A percentile compares a stretch with the other conserved stretches of the same genome.
Evolutionary conservation across 2,329 filamentous ascomycete genomes (phyloP).

Genomic region (Dothideomycetidae sp.): DNA sequence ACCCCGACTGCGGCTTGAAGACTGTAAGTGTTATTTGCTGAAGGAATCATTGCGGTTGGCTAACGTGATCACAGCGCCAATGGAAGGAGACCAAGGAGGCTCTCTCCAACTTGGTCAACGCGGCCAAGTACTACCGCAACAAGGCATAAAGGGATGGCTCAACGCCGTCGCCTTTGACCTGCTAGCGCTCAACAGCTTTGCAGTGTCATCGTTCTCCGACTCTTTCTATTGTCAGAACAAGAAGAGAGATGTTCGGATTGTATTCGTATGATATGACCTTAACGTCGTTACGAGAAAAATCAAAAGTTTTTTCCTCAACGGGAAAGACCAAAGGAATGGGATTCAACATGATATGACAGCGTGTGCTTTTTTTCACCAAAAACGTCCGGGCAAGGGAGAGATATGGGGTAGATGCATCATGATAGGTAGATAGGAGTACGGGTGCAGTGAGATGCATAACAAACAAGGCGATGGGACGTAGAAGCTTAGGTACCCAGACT

Average conservation of each 20-base stretch:
- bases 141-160: constrained; percentile 50
- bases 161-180: constrained; percentile 1
- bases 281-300: constrained; percentile 13
- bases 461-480: too few species aligned
- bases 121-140: constrained; percentile 87
- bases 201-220: too few species aligned
- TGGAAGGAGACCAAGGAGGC: constrained; percentile 98
- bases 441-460: too few species aligned
- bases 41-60: too few species aligned
- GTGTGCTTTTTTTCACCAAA: constrained; percentile 9
- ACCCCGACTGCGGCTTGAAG: constrained; percentile 99
- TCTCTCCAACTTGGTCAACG: constrained; percentile 91
- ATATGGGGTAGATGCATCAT: too few species aligned
- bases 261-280: constrained; percentile 9
- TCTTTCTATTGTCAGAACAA: too few species aligned
- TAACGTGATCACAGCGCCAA: constrained; percentile 42
- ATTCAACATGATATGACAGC: constrained; percentile 9
- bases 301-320: constrained; percentile 11
- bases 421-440: too few species aligned
- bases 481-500: too few species aligned
- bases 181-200: constrained; percentile 13
- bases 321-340: constrained; percentile 5
- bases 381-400: constrained; percentile 3
- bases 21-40: constrained; percentile 43
- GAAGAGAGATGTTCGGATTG: constrained; percentile 7